Evolutionary conservation across 2,329 filamentous ascomycete species (phyloP), one percentile per base, ranked within the genome.

Genomic region (Fusarium haematococcum): DNA sequence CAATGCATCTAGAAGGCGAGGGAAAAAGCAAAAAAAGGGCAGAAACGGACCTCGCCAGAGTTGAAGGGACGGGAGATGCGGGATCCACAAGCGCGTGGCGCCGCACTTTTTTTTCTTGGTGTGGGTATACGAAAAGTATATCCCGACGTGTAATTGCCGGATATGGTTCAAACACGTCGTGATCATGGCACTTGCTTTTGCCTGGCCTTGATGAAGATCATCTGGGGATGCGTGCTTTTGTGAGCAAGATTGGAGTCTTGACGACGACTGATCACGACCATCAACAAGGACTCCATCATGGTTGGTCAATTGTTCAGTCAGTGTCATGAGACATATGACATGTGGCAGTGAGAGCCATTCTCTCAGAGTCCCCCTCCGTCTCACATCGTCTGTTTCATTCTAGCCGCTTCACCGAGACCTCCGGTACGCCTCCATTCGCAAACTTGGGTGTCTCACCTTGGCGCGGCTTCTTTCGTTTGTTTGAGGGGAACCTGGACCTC

Each of bases 11-110:
- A 69, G 76, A 76, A 69, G 63, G 69, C 67, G 71, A 72, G 68
- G 65, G 54, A 73, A 43, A 43, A 43, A 43, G 39, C 39, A 70
- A 65, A 67, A 65, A 61, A 69, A 68, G 56, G 65, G 57, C 61
- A 64, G 43, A 63, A 54, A 45, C 63, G 48, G 32, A 30, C 61
- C 43, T 48, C 57, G 35, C 57, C 41, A 23, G 41, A 41, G 35
- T 58, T 63, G 68, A 72, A 67, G 67, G 68, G 63, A 66, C 65
- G 32, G 60, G 73, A 61, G 43, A 48, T 48, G 43, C 43, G 43
- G 43, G 43, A 48, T 77, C 76, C 76, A 78, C 76, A 75, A 65
- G 73, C 71, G 63, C 68, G 69, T 75, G 73, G 76, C 75, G 71
- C 74, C 65, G 67, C 61, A 68, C 39, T 69, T 71, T 25, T 48